These are phyloP conservation scores for Solanum chilense DNA, from an alignment of 257 asterid species.

Conservation along the genomic window DNA sequence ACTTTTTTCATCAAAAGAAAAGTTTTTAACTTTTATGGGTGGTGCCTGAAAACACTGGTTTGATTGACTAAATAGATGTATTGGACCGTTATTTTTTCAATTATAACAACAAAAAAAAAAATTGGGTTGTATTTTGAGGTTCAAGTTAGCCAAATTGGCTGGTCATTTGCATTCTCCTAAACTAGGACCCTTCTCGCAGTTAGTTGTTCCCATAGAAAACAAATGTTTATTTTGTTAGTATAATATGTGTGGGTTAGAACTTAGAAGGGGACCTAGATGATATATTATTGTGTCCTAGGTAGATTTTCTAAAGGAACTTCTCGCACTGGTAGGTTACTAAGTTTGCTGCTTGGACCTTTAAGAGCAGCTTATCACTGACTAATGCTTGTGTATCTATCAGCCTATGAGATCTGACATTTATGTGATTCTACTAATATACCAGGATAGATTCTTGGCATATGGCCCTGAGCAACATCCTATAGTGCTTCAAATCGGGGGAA, in stretches of 20 bases:
- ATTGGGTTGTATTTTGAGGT: background rate
- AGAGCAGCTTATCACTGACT: background rate
- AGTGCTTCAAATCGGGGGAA: slow-evolving; percentile 95
- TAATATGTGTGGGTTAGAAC: background rate
- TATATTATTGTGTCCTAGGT: background rate
- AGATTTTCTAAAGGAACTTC: background rate
- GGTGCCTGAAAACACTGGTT: background rate
- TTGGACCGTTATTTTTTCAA: background rate
- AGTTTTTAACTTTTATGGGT: background rate
- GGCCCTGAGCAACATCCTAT: slow-evolving; percentile 93
- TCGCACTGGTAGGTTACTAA: background rate
- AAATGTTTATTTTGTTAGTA: background rate
- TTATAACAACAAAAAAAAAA: background rate
- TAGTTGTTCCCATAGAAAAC: background rate
- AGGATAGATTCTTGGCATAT: slow-evolving; percentile 87
- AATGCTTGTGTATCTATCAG: background rate
- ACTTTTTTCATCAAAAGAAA: background rate
- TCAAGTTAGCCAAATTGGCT: background rate
- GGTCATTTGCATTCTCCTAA: background rate
- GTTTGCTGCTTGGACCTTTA: background rate
- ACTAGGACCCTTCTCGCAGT: background rate
- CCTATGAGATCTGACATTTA: slow-evolving; percentile 2
- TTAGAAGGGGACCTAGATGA: background rate
- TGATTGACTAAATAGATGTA: background rate
- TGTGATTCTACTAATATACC: slow-evolving; percentile 19